Percentiles rank a stretch among this genome's conserved stretches.
phyloP scores from a whole-genome alignment of 106 monocot genomes.

The Dendrobium chrysotoxum region DNA sequence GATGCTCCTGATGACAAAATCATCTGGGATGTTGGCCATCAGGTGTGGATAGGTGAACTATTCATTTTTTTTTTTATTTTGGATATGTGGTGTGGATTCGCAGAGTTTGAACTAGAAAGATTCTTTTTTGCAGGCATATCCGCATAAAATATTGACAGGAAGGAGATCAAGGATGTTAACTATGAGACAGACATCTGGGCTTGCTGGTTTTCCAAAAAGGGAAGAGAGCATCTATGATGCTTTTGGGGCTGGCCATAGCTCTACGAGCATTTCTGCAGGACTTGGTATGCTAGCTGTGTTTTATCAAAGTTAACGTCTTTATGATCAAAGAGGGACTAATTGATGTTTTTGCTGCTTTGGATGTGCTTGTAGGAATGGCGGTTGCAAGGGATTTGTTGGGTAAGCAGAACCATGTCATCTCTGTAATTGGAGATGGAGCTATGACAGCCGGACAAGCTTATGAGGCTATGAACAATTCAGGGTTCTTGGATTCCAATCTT shows the following conservation, averaged over 20 bases:
- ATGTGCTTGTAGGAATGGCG: conserved; percentile 59
- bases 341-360: not conserved
- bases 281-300: conserved; percentile 35
- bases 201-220: conserved; percentile 80
- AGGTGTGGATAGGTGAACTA: conserved; percentile 28
- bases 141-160: conserved; percentile 90
- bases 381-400: conserved; percentile 73
- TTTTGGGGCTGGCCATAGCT: conserved; percentile 87
- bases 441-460: conserved; percentile 95
- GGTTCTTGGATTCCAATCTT: conserved; percentile 67
- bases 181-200: conserved; percentile 71
- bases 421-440: conserved; percentile 89
- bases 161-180: conserved; percentile 76
- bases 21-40: conserved; percentile 95
- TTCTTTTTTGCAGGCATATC: conserved; percentile 49
- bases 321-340: not conserved
- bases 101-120: not conserved
- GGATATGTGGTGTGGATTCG: not conserved
- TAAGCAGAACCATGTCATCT: conserved; percentile 71
- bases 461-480: conserved; percentile 91
- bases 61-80: not conserved
- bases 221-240: conserved; percentile 85
- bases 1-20: conserved; percentile 78
- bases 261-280: conserved; percentile 88
- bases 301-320: not conserved